Conservation (phyloP, 768 basidiomycete species). For the Epithele typhae region DNA sequence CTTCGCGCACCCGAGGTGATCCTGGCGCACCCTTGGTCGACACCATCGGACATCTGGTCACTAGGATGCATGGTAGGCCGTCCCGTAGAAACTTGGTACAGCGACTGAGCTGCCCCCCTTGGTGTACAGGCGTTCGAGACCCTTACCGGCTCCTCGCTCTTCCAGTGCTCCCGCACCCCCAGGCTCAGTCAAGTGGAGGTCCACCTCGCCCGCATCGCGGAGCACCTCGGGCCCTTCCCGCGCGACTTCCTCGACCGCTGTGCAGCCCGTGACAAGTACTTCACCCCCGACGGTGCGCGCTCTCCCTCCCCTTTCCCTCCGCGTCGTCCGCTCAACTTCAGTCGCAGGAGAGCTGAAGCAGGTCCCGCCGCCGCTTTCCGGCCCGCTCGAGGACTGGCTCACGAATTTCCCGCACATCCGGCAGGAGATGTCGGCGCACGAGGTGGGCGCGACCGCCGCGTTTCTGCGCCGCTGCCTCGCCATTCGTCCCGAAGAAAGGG, state of each 20-base stretch:
- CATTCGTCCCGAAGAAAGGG: conserved; percentile 1
- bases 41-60: conserved; percentile 12
- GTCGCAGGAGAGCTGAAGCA: neutral
- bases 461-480: conserved; percentile 5
- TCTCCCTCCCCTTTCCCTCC: neutral
- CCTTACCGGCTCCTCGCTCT: neutral
- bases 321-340: no score
- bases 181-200: neutral
- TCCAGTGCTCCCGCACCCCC: neutral
- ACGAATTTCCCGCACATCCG: neutral
- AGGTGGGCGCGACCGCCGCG: conserved; percentile 2
- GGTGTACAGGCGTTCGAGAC: conserved; percentile 7
- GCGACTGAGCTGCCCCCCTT: neutral
- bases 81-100: no score
- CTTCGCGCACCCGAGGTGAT: conserved; percentile 11
- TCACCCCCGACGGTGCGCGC: neutral
- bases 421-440: neutral
- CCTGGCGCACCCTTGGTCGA: conserved; percentile 7
- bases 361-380: neutral
- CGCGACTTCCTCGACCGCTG: neutral
- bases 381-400: conserved; percentile 1
- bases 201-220: conserved; percentile 5
- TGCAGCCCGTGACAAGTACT: neutral
- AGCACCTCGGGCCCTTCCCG: conserved; percentile 5
- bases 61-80: conserved; percentile 15